Percentiles rank a stretch among this genome's conserved stretches.
Conservation (phyloP, 2,329 filamentous ascomycete species). For the Fusarium ramigenum region DNA sequence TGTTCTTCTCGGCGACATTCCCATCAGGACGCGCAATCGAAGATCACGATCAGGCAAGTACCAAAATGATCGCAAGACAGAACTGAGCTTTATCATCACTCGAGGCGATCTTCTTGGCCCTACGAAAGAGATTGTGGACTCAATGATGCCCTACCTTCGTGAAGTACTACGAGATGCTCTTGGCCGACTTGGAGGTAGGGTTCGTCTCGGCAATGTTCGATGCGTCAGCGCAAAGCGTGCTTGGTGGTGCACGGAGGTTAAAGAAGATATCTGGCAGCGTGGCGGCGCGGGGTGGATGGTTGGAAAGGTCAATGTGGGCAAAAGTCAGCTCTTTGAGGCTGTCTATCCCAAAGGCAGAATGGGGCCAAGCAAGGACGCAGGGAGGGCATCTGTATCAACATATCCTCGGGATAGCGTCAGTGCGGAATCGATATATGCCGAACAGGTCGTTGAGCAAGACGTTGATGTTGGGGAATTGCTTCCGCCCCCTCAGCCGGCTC, state of each 20-base stretch:
- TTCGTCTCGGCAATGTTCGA: slow-evolving; percentile 87
- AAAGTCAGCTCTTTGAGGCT: slow-evolving; percentile 88
- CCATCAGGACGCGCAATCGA: slow-evolving; percentile 81
- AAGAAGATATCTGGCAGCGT: slow-evolving; percentile 83
- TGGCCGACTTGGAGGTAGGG: slow-evolving; percentile 70
- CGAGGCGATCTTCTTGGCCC: slow-evolving; percentile 87
- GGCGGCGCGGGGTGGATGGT: slow-evolving; percentile 95
- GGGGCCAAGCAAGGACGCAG: slow-evolving; percentile 43
- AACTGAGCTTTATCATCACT: slow-evolving; percentile 91
- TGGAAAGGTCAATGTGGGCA: slow-evolving; percentile 98
- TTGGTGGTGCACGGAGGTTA: slow-evolving; percentile 92
- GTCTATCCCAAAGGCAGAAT: slow-evolving; percentile 82
- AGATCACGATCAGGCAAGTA: slow-evolving; percentile 75
- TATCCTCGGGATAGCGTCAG: slow-evolving; percentile 19
- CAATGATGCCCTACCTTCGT: slow-evolving; percentile 84
- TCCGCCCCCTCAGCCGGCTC: slow-evolving; percentile 78
- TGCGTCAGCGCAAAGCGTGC: slow-evolving; percentile 86
- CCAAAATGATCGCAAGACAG: slow-evolving; percentile 72
- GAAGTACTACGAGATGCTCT: slow-evolving; percentile 81
- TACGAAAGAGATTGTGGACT: slow-evolving; percentile 83
- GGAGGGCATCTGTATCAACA: slow-evolving; percentile 20
- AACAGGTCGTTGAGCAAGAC: slow-evolving; percentile 38
- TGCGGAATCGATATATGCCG: slow-evolving; percentile 43
- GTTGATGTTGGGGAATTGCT: slow-evolving; percentile 67
- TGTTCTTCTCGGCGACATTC: slow-evolving; percentile 73